Percentiles rank a stretch among this genome's conserved stretches.
phyloP scores from a whole-genome alignment of 2,329 filamentous ascomycete species.

The Xylariaceae sp. region DNA sequence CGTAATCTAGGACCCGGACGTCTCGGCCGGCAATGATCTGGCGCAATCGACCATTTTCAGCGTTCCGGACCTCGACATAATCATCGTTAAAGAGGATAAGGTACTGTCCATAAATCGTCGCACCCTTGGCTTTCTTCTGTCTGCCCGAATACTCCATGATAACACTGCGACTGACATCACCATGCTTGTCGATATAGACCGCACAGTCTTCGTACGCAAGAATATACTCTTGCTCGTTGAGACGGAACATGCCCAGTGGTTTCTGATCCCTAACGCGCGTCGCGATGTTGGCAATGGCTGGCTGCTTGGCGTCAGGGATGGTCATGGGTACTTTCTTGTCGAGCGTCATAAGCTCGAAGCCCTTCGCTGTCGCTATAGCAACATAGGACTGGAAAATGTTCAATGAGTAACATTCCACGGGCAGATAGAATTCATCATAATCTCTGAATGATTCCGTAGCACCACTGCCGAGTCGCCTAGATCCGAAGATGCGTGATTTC shows the following conservation, averaged over 20 bases:
- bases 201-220: slow-evolving; percentile 93
- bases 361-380: slow-evolving; percentile 83
- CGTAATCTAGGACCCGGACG: slow-evolving; percentile 85
- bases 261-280: slow-evolving; percentile 74
- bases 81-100: slow-evolving; percentile 91
- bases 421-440: slow-evolving; percentile 98
- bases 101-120: slow-evolving; percentile 87
- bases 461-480: slow-evolving; percentile 53
- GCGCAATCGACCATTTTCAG: slow-evolving; percentile 85
- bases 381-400: slow-evolving; percentile 95
- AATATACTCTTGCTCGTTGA: slow-evolving; percentile 87
- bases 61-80: slow-evolving; percentile 95
- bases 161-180: slow-evolving; percentile 86
- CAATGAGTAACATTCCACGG: slow-evolving; percentile 87
- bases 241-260: slow-evolving; percentile 92
- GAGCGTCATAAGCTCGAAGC: slow-evolving; percentile 90
- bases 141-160: slow-evolving; percentile 99
- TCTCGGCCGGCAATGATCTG: slow-evolving; percentile 93
- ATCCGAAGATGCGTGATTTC: slow-evolving; percentile 63
- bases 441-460: slow-evolving; percentile 94
- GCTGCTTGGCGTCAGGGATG: slow-evolving; percentile 77
- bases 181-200: slow-evolving; percentile 97
- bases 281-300: slow-evolving; percentile 79
- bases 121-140: slow-evolving; percentile 68
- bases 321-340: slow-evolving; percentile 97